A percentile compares a stretch with the other conserved stretches of the same genome.
Evolutionary conservation across 805 yeast genomes (phyloP).

Genomic region (Metschnikowia sp.): DNA sequence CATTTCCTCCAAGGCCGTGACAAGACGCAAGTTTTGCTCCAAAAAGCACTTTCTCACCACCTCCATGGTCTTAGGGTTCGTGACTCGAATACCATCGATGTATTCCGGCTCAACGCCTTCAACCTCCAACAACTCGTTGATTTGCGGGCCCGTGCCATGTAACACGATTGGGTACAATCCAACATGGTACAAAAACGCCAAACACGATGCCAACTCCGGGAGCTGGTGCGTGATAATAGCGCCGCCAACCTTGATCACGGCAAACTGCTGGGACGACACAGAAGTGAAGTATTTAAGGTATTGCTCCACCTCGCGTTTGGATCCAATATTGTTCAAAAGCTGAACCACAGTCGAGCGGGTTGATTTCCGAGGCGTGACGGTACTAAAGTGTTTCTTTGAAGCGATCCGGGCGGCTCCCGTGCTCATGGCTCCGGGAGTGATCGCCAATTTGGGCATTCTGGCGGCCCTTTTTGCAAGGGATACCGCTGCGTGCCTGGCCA

Average conservation of each 20-base stretch:
- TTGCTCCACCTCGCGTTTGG: constrained; percentile 97
- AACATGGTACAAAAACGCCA: constrained; percentile 94
- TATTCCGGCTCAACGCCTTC: constrained; percentile 96
- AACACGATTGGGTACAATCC: constrained; percentile 95
- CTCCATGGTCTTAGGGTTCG: constrained; percentile 91
- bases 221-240: constrained; percentile 95
- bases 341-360: constrained; percentile 96
- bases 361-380: constrained; percentile 31
- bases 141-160: constrained; percentile 99
- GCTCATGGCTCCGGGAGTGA: neutral
- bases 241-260: constrained; percentile 98
- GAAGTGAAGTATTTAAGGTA: constrained; percentile 95
- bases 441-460: constrained; percentile 4
- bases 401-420: neutral
- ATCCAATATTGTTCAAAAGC: constrained; percentile 90
- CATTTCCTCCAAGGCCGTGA: constrained; percentile 90
- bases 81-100: constrained; percentile 93
- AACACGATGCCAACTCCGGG: constrained; percentile 89
- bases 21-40: constrained; percentile 92
- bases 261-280: constrained; percentile 94
- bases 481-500: constrained; percentile 11
- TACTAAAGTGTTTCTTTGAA: constrained; percentile 6
- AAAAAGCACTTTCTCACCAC: constrained; percentile 94
- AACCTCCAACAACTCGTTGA: constrained; percentile 86
- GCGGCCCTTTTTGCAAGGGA: constrained; percentile 10